Evolutionary conservation across 495 filamentous ascomycete genomes (phyloP).

Genomic region (Apodospora peruviana): DNA sequence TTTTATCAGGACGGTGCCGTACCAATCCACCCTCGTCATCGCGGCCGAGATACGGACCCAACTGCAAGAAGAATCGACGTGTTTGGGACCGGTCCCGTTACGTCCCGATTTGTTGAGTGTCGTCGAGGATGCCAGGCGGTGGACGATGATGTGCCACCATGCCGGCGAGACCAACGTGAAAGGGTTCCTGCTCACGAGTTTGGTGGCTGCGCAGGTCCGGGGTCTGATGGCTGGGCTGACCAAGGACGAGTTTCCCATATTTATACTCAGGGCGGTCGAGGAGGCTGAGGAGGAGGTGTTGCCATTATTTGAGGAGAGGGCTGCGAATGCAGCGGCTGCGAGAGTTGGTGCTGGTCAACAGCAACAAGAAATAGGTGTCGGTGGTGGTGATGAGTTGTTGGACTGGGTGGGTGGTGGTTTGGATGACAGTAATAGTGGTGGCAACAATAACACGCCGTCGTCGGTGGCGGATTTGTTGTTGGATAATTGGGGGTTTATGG

Average conservation of each 20-base stretch:
- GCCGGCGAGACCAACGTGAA: slow-evolving; percentile 56
- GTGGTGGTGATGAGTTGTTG: too few species aligned
- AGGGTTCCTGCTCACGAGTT: slow-evolving; percentile 39
- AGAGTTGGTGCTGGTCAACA: too few species aligned
- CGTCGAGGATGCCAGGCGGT: slow-evolving; percentile 40
- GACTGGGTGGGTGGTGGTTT: too few species aligned
- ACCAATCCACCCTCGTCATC: slow-evolving; percentile 40
- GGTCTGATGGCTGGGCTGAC: slow-evolving; percentile 31
- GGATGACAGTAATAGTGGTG: background rate
- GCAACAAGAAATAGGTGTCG: too few species aligned
- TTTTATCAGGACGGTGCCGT: slow-evolving; percentile 29
- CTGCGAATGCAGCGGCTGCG: too few species aligned
- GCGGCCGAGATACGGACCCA: slow-evolving; percentile 44
- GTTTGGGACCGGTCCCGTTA: slow-evolving; percentile 32
- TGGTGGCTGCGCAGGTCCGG: slow-evolving; percentile 41
- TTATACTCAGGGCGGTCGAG: slow-evolving; percentile 35
- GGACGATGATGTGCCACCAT: slow-evolving; percentile 35
- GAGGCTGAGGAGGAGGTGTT: slow-evolving; percentile 21
- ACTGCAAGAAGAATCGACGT: slow-evolving; percentile 41
- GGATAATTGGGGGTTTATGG: background rate
- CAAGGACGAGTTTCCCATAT: slow-evolving; percentile 23
- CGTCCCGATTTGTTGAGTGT: slow-evolving; percentile 44
- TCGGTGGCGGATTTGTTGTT: too few species aligned
- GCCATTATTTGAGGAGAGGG: slow-evolving; percentile 38
- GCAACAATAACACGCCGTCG: too few species aligned